phyloP scores from a whole-genome alignment of 192 early-diverging fungal species.

The Coemansia sp. region DNA sequence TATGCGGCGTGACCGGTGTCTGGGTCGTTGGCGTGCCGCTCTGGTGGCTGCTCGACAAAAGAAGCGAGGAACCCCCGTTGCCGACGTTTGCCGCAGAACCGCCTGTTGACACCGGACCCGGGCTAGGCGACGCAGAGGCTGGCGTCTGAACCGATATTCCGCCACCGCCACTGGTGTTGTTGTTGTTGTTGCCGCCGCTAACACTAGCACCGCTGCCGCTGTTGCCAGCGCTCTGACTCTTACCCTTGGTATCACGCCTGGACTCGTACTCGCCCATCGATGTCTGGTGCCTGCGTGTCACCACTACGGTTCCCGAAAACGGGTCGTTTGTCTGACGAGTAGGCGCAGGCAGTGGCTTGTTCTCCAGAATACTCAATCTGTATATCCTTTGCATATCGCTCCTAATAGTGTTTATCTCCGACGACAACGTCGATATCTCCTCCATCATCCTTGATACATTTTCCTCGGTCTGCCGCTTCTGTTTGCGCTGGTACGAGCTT shows the following conservation, averaged over 20 bases:
- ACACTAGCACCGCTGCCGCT: neutral
- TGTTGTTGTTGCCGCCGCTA: neutral
- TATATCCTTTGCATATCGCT: constrained; percentile 54
- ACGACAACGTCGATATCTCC: constrained; percentile 42
- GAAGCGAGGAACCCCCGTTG: constrained; percentile 31
- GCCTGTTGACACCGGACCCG: constrained; percentile 19
- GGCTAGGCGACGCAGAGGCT: constrained; percentile 32
- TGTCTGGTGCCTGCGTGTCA: constrained; percentile 28
- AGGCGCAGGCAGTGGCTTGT: constrained; percentile 50
- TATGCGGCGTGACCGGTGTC: constrained; percentile 55
- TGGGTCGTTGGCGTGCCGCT: constrained; percentile 24
- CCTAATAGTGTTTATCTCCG: constrained; percentile 36
- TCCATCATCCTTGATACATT: constrained; percentile 45
- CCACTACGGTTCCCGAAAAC: constrained; percentile 26
- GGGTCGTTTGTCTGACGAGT: constrained; percentile 33
- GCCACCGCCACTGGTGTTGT: neutral
- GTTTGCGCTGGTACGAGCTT: constrained; percentile 49
- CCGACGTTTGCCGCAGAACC: neutral
- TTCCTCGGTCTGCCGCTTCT: constrained; percentile 45
- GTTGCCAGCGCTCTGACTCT: neutral
- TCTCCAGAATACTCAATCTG: constrained; percentile 46
- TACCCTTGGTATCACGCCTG: constrained; percentile 32
- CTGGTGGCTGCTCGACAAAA: constrained; percentile 24
- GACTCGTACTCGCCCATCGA: constrained; percentile 22
- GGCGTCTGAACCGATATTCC: constrained; percentile 8